Conservation (phyloP, 2,329 filamentous ascomycete genomes). For the Clarireedia monteithiana region DNA sequence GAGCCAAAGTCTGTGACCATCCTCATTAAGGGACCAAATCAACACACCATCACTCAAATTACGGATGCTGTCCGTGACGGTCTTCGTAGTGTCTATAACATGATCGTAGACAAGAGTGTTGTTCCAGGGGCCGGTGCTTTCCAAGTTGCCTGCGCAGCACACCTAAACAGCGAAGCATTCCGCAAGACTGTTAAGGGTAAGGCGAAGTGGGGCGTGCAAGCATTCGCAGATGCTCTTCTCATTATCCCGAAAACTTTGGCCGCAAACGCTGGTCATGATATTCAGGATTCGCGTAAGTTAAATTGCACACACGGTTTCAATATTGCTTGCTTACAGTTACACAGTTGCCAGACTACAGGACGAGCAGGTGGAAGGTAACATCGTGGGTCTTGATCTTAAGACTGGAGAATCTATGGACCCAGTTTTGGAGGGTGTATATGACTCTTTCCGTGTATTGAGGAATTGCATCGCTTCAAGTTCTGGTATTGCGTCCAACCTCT, state of each 20-base stretch:
- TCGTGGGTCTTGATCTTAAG: conserved; percentile 78
- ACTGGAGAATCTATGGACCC: conserved; percentile 95
- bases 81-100: conserved; percentile 95
- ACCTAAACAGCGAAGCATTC: conserved; percentile 82
- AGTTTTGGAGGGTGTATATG: conserved; percentile 83
- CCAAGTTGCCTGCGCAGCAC: conserved; percentile 85
- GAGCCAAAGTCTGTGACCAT: conserved; percentile 96
- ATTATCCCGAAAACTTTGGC: conserved; percentile 97
- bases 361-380: conserved; percentile 73
- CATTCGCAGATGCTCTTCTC: conserved; percentile 89
- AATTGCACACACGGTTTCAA: background rate
- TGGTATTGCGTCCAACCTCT: conserved; percentile 88
- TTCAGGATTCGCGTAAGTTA: conserved; percentile 83
- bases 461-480: conserved; percentile 92
- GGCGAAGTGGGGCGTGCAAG: conserved; percentile 89
- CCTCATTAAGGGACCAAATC: conserved; percentile 95
- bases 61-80: conserved; percentile 95
- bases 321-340: conserved; percentile 15
- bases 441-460: conserved; percentile 89
- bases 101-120: conserved; percentile 96
- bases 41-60: conserved; percentile 93
- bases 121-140: conserved; percentile 93
- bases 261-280: conserved; percentile 91
- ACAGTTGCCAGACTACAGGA: conserved; percentile 80
- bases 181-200: conserved; percentile 92